These are phyloP conservation scores for Fusarium nelsonii DNA, from an alignment of 2,329 filamentous ascomycete genomes.

Conservation along the genomic window DNA sequence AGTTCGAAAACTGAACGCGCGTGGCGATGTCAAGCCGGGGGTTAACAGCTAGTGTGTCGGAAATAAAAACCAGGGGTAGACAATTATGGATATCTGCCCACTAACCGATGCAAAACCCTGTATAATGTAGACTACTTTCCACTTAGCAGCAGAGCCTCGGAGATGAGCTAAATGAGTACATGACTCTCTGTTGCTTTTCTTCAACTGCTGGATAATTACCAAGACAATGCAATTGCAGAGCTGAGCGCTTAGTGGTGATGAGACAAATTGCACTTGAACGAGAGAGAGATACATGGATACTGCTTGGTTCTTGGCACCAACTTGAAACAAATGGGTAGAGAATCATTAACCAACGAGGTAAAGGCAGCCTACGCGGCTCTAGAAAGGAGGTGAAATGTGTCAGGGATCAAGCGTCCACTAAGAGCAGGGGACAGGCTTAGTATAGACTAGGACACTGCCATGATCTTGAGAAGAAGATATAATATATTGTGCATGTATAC, in stretches of 20 bases:
- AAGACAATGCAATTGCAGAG: not conserved
- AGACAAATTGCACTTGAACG: not conserved
- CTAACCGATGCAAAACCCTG: constrained; percentile 8
- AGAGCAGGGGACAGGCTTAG: constrained; percentile 8
- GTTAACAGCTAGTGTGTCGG: constrained; percentile 11
- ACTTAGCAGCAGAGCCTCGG: not conserved
- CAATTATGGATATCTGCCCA: constrained; percentile 21
- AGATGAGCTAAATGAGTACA: not conserved
- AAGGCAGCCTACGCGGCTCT: constrained; percentile 30
- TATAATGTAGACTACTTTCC: not conserved
- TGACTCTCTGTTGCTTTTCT: not conserved
- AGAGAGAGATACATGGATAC: constrained; percentile 3
- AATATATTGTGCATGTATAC: not conserved
- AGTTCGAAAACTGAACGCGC: not conserved
- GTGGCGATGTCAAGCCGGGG: constrained; percentile 18
- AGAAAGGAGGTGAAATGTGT: constrained; percentile 36
- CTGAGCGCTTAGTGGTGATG: constrained; percentile 21
- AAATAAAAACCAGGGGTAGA: constrained; percentile 35
- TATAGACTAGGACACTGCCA: not conserved
- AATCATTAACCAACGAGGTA: constrained; percentile 37
- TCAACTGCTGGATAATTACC: not conserved
- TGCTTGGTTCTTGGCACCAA: constrained; percentile 29
- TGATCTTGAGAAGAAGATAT: constrained; percentile 1
- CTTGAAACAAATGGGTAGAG: constrained; percentile 37
- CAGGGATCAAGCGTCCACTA: constrained; percentile 4